Evolutionary conservation across 2,329 filamentous ascomycete genomes (phyloP).

Genomic region (Penicillium capsulatum): DNA sequence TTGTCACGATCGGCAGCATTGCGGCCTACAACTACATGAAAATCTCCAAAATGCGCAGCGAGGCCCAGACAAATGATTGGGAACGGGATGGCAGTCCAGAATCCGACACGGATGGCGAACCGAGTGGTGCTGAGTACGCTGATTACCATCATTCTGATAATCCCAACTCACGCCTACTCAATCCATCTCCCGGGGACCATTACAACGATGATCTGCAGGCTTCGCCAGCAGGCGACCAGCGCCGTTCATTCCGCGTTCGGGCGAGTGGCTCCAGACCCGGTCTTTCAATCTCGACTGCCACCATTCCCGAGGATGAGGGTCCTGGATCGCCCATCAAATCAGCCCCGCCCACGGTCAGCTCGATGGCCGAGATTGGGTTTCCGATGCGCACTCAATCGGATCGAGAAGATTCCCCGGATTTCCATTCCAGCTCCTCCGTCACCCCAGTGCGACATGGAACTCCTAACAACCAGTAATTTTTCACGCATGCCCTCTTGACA

Average conservation of each 20-base stretch:
- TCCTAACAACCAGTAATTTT: slow-evolving; percentile 11
- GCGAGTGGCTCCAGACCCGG: slow-evolving; percentile 31
- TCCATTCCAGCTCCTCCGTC: slow-evolving; percentile 17
- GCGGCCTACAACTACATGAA: slow-evolving; percentile 92
- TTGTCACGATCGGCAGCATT: slow-evolving; percentile 87
- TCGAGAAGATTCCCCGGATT: slow-evolving; percentile 28
- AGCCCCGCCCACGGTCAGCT: slow-evolving; percentile 29
- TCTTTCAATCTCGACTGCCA: slow-evolving; percentile 29
- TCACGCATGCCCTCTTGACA: slow-evolving; percentile 5
- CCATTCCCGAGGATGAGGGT: slow-evolving; percentile 29
- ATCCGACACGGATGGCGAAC: slow-evolving; percentile 27
- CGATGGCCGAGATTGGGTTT: slow-evolving; percentile 27
- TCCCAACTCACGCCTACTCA: slow-evolving; percentile 22
- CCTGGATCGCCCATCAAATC: slow-evolving; percentile 27
- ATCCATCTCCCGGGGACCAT: slow-evolving; percentile 12
- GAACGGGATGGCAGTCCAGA: slow-evolving; percentile 23
- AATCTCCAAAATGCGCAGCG: slow-evolving; percentile 77
- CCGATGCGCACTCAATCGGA: slow-evolving; percentile 15
- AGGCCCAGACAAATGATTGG: slow-evolving; percentile 54
- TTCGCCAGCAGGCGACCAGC: slow-evolving; percentile 23
- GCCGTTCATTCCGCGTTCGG: slow-evolving; percentile 33
- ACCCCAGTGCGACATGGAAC: slow-evolving; percentile 15
- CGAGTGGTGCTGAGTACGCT: slow-evolving; percentile 20
- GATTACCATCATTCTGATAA: slow-evolving; percentile 27
- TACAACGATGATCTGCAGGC: slow-evolving; percentile 26